A percentile compares a stretch with the other conserved stretches of the same genome.
Conservation (phyloP, 148 eudicot species). For the Vaccinium vitisidaea region DNA sequence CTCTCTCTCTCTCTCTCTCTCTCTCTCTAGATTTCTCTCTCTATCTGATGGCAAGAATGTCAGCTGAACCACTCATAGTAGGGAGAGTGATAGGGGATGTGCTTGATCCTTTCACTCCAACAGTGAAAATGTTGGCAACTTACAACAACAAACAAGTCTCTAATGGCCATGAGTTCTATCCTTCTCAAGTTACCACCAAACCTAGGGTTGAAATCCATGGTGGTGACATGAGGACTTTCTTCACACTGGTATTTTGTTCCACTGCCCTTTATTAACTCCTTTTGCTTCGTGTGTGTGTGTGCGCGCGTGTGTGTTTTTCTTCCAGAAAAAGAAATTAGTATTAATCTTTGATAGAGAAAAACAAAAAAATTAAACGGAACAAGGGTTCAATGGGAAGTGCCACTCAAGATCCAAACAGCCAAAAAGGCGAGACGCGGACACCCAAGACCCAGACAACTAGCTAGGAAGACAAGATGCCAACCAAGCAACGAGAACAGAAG, state of each 20-base stretch:
- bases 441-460: too few relatives aligned
- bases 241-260: constrained; percentile 52
- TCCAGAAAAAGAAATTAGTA: too few relatives aligned
- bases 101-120: constrained; percentile 59
- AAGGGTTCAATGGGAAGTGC: too few relatives aligned
- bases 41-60: constrained; percentile 38
- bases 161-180: constrained; percentile 73
- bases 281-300: too few relatives aligned
- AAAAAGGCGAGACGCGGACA: too few relatives aligned
- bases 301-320: too few relatives aligned
- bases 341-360: too few relatives aligned
- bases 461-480: too few relatives aligned
- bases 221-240: constrained; percentile 73
- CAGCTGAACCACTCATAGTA: constrained; percentile 52
- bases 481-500: too few relatives aligned
- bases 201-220: constrained; percentile 62
- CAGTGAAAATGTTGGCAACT: constrained; percentile 41
- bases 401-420: too few relatives aligned
- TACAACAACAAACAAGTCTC: constrained; percentile 56
- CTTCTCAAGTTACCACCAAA: constrained; percentile 50
- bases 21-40: constrained; percentile 6
- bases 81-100: constrained; percentile 91
- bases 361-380: too few relatives aligned
- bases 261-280: background rate
- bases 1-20: constrained; percentile 12